Evolutionary conservation across 1,139 yeast genomes (phyloP).

Genomic region (Pichia sp.): DNA sequence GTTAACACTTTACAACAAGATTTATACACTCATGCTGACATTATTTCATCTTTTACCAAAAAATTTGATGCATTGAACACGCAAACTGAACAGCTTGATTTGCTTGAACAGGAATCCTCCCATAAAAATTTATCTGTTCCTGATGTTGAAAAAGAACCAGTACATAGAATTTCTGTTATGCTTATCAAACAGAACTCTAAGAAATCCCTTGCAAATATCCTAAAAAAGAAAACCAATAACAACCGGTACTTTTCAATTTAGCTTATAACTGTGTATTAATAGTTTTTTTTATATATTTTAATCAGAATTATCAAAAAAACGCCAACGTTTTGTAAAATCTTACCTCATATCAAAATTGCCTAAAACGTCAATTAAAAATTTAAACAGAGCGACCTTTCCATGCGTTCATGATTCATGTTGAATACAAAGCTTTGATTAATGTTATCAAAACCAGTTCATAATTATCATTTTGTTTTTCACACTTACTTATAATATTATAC

Average conservation of each 20-base stretch:
- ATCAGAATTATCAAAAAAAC: no score
- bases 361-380: no score
- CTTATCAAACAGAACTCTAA: slow-evolving; percentile 3
- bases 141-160: slow-evolving; percentile 3
- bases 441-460: no score
- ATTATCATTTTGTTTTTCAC: no score
- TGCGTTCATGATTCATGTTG: no score
- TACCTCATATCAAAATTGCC: no score
- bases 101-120: neutral
- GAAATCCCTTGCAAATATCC: slow-evolving; percentile 4
- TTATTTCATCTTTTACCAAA: slow-evolving; percentile 13
- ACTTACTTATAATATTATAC: no score
- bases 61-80: neutral
- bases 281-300: no score
- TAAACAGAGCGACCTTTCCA: no score
- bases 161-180: slow-evolving; percentile 4
- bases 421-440: no score
- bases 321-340: no score
- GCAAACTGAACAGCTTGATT: neutral
- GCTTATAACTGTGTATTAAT: no score
- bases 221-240: slow-evolving; percentile 6
- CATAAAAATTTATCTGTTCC: neutral
- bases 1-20: slow-evolving; percentile 22
- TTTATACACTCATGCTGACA: slow-evolving; percentile 18
- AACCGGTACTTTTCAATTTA: slow-evolving; percentile 6